Evolutionary conservation across 2,329 filamentous ascomycete species (phyloP).

Genomic region (Hypocrella siamensis): DNA sequence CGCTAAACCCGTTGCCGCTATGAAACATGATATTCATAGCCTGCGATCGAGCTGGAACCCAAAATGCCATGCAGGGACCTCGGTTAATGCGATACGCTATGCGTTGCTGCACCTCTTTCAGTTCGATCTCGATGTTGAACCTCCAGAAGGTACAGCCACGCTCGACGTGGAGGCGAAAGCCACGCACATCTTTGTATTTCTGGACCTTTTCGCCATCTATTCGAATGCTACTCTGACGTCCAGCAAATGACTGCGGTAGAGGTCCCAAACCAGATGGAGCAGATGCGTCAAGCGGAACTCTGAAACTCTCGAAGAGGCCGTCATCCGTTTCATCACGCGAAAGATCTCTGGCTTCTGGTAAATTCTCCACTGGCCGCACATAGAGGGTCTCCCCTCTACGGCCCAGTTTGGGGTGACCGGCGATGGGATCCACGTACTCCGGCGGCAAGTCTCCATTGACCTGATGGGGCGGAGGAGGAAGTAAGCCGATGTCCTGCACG

Average conservation of each 20-base stretch:
- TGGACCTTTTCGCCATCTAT: conserved; percentile 68
- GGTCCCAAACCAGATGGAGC: conserved; percentile 27
- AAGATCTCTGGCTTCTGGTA: conserved; percentile 63
- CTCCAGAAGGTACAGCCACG: conserved; percentile 90
- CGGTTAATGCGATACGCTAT: conserved; percentile 93
- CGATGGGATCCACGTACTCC: conserved; percentile 79
- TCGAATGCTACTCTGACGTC: conserved; percentile 33
- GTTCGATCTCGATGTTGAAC: conserved; percentile 88
- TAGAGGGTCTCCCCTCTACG: conserved; percentile 76
- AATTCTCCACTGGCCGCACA: conserved; percentile 74
- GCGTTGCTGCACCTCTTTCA: conserved; percentile 60
- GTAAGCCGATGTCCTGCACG: conserved; percentile 66
- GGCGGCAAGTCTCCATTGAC: conserved; percentile 52
- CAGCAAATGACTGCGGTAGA: conserved; percentile 35
- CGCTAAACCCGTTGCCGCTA: conserved; percentile 91
- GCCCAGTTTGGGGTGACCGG: conserved; percentile 73
- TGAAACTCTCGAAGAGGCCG: conserved; percentile 62
- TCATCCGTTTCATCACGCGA: conserved; percentile 66
- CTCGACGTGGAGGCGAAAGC: conserved; percentile 69
- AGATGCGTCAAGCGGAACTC: conserved; percentile 32
- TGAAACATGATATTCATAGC: conserved; percentile 99
- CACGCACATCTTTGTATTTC: conserved; percentile 71
- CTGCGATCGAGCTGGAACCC: conserved; percentile 73
- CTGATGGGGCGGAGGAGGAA: conserved; percentile 61
- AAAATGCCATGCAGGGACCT: conserved; percentile 79